Evolutionary conservation across 352 stramenopile genomes (phyloP).

Genomic region (Phytophthora foliorum): DNA sequence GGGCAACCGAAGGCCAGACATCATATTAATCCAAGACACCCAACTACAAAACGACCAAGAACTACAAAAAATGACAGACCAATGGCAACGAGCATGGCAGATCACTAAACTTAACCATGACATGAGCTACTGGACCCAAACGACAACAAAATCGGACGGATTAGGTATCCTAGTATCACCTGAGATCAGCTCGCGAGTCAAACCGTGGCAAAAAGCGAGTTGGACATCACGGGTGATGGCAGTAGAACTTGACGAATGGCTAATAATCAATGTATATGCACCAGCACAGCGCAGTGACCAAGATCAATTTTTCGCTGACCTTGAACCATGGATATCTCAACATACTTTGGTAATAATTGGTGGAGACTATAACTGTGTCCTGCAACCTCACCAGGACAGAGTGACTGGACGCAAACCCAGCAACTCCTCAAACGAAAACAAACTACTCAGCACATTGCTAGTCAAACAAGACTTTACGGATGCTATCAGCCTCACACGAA

Average conservation of each 20-base stretch:
- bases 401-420: too few species aligned
- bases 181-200: background rate
- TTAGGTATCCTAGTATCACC: background rate
- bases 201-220: background rate
- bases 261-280: background rate
- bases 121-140: too few species aligned
- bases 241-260: background rate
- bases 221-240: background rate
- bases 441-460: background rate
- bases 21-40: too few species aligned
- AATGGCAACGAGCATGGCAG: too few species aligned
- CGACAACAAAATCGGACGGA: background rate
- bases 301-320: background rate
- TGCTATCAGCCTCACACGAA: background rate
- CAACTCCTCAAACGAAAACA: background rate
- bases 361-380: background rate
- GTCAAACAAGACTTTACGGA: background rate
- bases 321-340: background rate
- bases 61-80: too few species aligned
- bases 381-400: background rate
- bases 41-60: too few species aligned
- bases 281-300: background rate
- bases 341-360: background rate
- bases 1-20: too few species aligned
- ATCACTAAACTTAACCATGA: too few species aligned